Evolutionary conservation across 495 filamentous ascomycete species (phyloP), one percentile per base, ranked within the genome.

Genomic region (Aspergillus bertholletiae): DNA sequence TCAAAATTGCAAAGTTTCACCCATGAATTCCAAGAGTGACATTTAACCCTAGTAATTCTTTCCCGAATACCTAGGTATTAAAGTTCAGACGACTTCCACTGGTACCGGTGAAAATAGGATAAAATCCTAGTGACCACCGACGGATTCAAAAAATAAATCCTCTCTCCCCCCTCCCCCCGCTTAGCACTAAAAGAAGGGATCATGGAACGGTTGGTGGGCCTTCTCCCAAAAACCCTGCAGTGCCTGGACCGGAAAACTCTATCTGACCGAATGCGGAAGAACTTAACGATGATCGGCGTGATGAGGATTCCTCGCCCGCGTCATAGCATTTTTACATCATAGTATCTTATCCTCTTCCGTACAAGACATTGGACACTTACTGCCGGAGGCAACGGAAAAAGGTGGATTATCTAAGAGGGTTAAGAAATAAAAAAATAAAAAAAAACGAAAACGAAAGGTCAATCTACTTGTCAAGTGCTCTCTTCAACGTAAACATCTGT

Each of bases 211-310:
- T 35, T 13, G 22, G 34, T 53, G 35, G 45, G 54, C 49, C 34
- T 15, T 6, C 44, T 49, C 34, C 5, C 15, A 15, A 15, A 15
- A 37, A 15, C 11, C 34, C 37, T 49, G 44, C 49, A 57, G 50
- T 55, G 54, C 55, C 54, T 57, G 46, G 35, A 51, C 32, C 46
- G 35, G 56, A 64, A 66, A 69, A 69, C 55, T 61, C 61, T 61
- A 64, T 60, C 61, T 59, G 59, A 32, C 50, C 56, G 55, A 63
- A 57, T 54, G 51, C 57, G 57, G 59, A 60, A 60, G 45, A 54
- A 54, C 49, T 52, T 39, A 49, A 49, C 28, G 26, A 45, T 6
- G 39, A 53, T 53, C 50, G 24, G 50, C 50, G 22, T 13, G 13
- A 11, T 7, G 20, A 21, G 39, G 20, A 43, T 22, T 43, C 20